Conservation (phyloP, 148 eudicot species). For the Nyssa sinensis region DNA sequence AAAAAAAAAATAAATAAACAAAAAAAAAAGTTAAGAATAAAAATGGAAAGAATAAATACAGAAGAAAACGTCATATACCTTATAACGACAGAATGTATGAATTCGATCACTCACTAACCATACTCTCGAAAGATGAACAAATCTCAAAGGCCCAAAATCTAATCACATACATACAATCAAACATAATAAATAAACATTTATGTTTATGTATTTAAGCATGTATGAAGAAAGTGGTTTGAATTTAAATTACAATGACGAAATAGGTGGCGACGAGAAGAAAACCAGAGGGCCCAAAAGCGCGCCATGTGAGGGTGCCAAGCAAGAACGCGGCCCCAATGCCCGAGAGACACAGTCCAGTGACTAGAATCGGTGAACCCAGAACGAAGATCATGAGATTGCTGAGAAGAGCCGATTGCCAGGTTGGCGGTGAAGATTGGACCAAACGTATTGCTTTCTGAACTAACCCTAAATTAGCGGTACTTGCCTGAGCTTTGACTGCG, state of each 20-base stretch:
- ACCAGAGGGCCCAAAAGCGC: constrained; percentile 70
- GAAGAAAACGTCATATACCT: neutral
- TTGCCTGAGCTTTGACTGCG: constrained; percentile 33
- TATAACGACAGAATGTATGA: neutral
- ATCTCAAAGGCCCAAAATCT: neutral
- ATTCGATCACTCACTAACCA: neutral
- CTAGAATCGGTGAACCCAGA: constrained; percentile 76
- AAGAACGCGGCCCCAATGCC: constrained; percentile 85
- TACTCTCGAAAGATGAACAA: neutral
- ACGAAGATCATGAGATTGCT: constrained; percentile 66
- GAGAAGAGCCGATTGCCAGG: constrained; percentile 73
- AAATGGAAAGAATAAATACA: no score
- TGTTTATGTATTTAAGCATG: neutral
- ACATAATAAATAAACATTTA: neutral
- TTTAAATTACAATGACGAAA: constrained; percentile 70
- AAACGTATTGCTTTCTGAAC: constrained; percentile 38
- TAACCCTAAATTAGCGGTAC: constrained; percentile 26
- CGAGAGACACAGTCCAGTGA: constrained; percentile 60
- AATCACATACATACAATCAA: neutral
- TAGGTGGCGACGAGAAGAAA: constrained; percentile 85
- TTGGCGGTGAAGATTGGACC: constrained; percentile 54
- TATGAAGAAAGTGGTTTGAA: constrained; percentile 1
- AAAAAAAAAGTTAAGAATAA: no score
- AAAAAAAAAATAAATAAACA: no score
- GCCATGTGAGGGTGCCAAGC: constrained; percentile 88